Base-by-base conservation (phyloP, 331 rosid genomes). In the Dryas integrifolia region DNA sequence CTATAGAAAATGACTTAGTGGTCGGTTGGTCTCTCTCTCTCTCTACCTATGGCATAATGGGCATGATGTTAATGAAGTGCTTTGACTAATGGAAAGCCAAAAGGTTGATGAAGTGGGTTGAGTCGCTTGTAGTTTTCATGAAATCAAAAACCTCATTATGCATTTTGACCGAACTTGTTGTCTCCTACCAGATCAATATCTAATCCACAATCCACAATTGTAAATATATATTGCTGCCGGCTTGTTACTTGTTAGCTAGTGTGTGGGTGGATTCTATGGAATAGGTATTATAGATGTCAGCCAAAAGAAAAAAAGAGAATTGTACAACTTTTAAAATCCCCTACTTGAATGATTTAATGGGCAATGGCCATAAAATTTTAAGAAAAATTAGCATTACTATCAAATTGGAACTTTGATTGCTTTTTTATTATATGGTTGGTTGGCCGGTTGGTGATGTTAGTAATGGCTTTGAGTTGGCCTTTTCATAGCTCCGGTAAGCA, bases 101-200 rank as follows among this genome's bases (percentile, higher is more conserved):
- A 30, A 21, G 24, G 35, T 58, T 58, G 1, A 2, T 58, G 38
- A 24, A 21, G 52, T 65, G 41, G 70, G 30, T 45, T 65, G 4
- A 13, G 71, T 13, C 47, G 21, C 44, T 5, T 16, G 53, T 52
- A 24, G 26, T 51, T 73, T 48, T 39, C 47, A 44, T 48, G 5
- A 44, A 38, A 74, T 46, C 24, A 14, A 3, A 58, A 14, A 44
- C 14, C 45, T 16, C 58, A 61, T 26, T 58, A 39, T 46, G 35
- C 60, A 65, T n/a, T 48, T 39, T 48, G 73, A 67, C 44, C 21
- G 12, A 14, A 7, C 73, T 5, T 38, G 9, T 44, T 67, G 79
- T 75, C 79, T 26, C 67, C 65, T 46, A 45, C 24, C 5, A 7
- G 3, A 71, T 43, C 38, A 74, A 74, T 43, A 5, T 26, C 40